Conservation (phyloP, 345 rosid genomes). For the Isatis tinctoria region DNA sequence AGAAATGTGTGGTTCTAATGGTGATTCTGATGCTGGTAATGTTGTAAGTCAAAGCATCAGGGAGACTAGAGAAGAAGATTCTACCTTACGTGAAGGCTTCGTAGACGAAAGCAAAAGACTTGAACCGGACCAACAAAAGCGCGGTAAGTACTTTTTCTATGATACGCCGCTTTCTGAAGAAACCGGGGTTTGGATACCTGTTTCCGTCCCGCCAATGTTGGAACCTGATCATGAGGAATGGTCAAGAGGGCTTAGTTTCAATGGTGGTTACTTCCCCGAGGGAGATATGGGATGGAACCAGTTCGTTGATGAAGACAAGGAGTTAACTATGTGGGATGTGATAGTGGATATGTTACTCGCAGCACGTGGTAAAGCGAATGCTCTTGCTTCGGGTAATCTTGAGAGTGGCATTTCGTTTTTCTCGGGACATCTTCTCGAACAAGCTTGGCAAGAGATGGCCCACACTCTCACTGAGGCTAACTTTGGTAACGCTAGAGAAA, state of each 20-base stretch:
- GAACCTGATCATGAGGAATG: constrained; percentile 64
- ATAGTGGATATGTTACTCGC: constrained; percentile 75
- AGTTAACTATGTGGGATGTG: constrained; percentile 96
- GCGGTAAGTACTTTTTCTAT: constrained; percentile 73
- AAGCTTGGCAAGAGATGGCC: constrained; percentile 98
- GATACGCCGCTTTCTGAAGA: constrained; percentile 77
- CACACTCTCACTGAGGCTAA: constrained; percentile 75
- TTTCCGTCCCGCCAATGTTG: constrained; percentile 90
- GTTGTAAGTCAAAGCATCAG: neutral
- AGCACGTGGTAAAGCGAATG: constrained; percentile 77
- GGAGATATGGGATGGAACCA: constrained; percentile 86
- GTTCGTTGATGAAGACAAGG: constrained; percentile 55
- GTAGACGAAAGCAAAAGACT: constrained; percentile 7
- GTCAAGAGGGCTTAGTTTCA: constrained; percentile 51
- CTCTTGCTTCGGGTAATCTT: constrained; percentile 64
- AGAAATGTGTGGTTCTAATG: neutral
- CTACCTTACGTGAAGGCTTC: neutral
- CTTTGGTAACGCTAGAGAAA: constrained; percentile 56
- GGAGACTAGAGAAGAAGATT: constrained; percentile 14
- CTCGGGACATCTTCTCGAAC: constrained; percentile 68
- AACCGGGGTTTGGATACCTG: constrained; percentile 95
- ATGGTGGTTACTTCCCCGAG: constrained; percentile 91
- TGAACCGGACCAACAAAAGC: constrained; percentile 27
- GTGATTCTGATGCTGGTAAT: constrained; percentile 15
- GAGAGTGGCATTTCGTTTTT: constrained; percentile 52